These are phyloP conservation scores for Terana coerulea DNA, from an alignment of 768 basidiomycete genomes.

Conservation along the genomic window DNA sequence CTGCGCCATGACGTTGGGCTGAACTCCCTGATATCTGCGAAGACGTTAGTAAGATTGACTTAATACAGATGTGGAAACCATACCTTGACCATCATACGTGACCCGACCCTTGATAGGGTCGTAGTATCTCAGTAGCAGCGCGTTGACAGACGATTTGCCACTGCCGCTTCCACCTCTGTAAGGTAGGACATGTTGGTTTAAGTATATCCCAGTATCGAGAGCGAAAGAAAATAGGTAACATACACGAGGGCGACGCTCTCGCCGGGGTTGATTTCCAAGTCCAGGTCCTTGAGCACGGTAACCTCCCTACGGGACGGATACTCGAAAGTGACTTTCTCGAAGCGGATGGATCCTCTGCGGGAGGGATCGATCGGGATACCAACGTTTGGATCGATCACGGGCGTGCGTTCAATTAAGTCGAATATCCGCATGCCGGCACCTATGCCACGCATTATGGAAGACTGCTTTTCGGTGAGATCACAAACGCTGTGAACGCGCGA, in stretches of 20 bases:
- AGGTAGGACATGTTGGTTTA: not conserved
- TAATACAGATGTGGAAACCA: slow-evolving; percentile 30
- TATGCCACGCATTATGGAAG: slow-evolving; percentile 94
- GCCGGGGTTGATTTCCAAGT: slow-evolving; percentile 76
- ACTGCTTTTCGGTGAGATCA: slow-evolving; percentile 35
- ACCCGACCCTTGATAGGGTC: slow-evolving; percentile 82
- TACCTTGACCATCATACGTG: slow-evolving; percentile 84
- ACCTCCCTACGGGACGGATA: slow-evolving; percentile 86
- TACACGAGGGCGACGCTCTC: slow-evolving; percentile 92
- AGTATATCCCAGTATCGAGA: slow-evolving; percentile 2
- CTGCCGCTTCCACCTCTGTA: slow-evolving; percentile 86
- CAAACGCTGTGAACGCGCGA: slow-evolving; percentile 21
- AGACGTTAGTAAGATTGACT: not conserved
- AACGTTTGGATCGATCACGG: slow-evolving; percentile 61
- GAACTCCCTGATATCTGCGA: slow-evolving; percentile 80
- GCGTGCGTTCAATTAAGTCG: slow-evolving; percentile 79
- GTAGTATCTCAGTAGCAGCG: slow-evolving; percentile 83
- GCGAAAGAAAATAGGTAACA: slow-evolving; percentile 34
- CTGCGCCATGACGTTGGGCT: slow-evolving; percentile 82
- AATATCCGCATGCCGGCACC: slow-evolving; percentile 94
- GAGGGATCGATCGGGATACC: slow-evolving; percentile 56
- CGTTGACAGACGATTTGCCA: slow-evolving; percentile 91
- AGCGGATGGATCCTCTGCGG: slow-evolving; percentile 68
- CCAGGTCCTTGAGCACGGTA: slow-evolving; percentile 77
- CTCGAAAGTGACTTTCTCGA: slow-evolving; percentile 82